Conservation (phyloP, 768 basidiomycete genomes). For the Rubroboletus satanas region DNA sequence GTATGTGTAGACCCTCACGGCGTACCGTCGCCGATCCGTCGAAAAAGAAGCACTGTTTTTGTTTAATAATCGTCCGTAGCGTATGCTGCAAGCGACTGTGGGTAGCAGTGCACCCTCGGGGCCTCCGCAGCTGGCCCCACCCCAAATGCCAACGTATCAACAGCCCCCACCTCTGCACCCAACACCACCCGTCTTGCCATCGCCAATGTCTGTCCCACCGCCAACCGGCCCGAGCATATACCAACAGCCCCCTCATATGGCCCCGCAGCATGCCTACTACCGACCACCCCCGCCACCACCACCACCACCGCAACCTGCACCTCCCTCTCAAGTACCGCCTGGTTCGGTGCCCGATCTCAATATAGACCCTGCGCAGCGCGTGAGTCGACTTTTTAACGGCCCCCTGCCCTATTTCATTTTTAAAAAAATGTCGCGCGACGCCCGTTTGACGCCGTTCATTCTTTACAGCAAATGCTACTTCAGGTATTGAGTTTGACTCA, state of each 20-base stretch:
- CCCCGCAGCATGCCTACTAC: constrained; percentile 31
- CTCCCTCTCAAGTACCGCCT: constrained; percentile 30
- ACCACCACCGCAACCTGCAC: constrained; percentile 28
- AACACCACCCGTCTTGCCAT: constrained; percentile 34
- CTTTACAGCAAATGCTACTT: constrained; percentile 69
- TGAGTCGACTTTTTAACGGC: constrained; percentile 23
- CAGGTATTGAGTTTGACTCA: constrained; percentile 80
- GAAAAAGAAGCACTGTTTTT: neutral
- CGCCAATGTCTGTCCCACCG: constrained; percentile 29
- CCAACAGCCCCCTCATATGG: constrained; percentile 31
- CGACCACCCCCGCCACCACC: constrained; percentile 22
- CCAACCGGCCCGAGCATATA: constrained; percentile 29
- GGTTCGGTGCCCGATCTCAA: constrained; percentile 32
- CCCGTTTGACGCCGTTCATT: neutral
- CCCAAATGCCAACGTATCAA: constrained; percentile 30
- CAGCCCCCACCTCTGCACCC: constrained; percentile 31
- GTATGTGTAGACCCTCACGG: constrained; percentile 32
- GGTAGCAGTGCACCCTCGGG: constrained; percentile 26
- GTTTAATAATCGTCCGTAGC: constrained; percentile 29
- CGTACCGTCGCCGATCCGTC: neutral
- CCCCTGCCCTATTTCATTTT: too few species aligned
- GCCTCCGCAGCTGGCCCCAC: constrained; percentile 30
- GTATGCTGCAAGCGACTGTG: constrained; percentile 50
- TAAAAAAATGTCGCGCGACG: too few species aligned
- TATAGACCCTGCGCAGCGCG: constrained; percentile 52